Evolutionary conservation across 306 rosid species (phyloP).

Genomic region (Potentilla sterilis): DNA sequence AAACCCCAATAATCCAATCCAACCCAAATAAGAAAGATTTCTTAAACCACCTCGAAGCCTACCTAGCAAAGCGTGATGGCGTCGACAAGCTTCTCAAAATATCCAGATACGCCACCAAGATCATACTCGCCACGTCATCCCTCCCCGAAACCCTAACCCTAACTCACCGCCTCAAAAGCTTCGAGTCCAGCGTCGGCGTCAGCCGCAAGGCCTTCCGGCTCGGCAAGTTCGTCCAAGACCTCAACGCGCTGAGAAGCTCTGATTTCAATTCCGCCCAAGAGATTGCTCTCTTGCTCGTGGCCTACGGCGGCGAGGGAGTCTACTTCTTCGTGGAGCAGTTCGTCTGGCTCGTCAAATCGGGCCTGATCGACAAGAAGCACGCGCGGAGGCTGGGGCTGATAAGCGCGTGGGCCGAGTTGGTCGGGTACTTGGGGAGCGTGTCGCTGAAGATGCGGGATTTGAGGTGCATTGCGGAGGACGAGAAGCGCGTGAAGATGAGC

Average conservation of each 20-base stretch:
- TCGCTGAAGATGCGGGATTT: conserved; percentile 63
- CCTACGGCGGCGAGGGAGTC: conserved; percentile 79
- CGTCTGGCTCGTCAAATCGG: conserved; percentile 79
- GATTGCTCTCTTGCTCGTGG: conserved; percentile 36
- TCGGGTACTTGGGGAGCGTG: conserved; percentile 50
- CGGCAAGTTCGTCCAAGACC: conserved; percentile 82
- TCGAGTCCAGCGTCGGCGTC: conserved; percentile 83
- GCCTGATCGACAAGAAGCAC: conserved; percentile 45
- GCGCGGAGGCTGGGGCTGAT: conserved; percentile 35
- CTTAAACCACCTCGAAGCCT: conserved; percentile 62
- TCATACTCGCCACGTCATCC: conserved; percentile 61
- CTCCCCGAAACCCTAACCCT: conserved; percentile 48
- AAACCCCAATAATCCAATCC: conserved; percentile 6
- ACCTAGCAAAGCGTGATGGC: conserved; percentile 89
- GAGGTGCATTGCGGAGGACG: conserved; percentile 45
- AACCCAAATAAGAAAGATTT: conserved; percentile 49
- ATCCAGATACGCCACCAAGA: conserved; percentile 70
- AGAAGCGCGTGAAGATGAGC: conserved; percentile 49
- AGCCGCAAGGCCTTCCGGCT: conserved; percentile 91
- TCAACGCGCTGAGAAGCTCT: conserved; percentile 58
- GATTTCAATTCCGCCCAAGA: conserved; percentile 38
- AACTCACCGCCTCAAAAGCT: conserved; percentile 56
- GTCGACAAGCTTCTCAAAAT: conserved; percentile 93
- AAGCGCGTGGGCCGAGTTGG: conserved; percentile 60
- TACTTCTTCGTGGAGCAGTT: conserved; percentile 84